Evolutionary conservation across 768 basidiomycete species (phyloP), one percentile per base, ranked within the genome.

Genomic region (Mycena polygramma): DNA sequence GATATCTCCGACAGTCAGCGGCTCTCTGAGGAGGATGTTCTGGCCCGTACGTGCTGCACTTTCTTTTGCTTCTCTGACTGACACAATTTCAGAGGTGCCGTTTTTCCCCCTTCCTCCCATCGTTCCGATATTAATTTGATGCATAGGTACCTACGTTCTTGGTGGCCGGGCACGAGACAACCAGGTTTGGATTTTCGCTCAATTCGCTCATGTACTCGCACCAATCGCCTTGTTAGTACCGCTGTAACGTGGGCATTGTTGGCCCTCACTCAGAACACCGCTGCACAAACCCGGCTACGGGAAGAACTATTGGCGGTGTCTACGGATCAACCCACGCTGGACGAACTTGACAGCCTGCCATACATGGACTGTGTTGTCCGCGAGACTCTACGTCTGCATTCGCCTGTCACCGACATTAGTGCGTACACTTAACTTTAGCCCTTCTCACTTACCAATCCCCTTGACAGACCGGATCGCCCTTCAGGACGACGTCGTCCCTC

Each of bases 311-410:
- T 87, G 13, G 74, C 79, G 0, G 79, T 90, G 13, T 73, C 81
- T 1, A 89, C 87, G 0, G 88, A 91, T 13, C 87, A 79, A 1
- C 92, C 92, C 6, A 83, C 85, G 6, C 92, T 93, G 89, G 92
- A 94, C 35, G 85, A 90, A 35, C 84, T 94, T 1, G 86, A 88
- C 66, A 81, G 85, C 4, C 81, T 95, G 7, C 86, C 90, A 0
- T 93, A 92, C 74, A 88, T 94, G 22, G 93, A 93, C 68, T 74
- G 37, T n/a, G 66, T 68, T 17, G 59, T 68, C 5, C 48, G 59
- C 11, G 66, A 68, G 59, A 43, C 43, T 4, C 45, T 68, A 1
- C 58, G 66, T 15, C 7, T 60, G 24, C 30, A 68, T 24, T 7
- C 58, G 7, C 58, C 66, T 1, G 58, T 61, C 22, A 57, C 58